Base-by-base conservation (phyloP, 1,284 basidiomycete species). In the Stygiomarasmius scandens region DNA sequence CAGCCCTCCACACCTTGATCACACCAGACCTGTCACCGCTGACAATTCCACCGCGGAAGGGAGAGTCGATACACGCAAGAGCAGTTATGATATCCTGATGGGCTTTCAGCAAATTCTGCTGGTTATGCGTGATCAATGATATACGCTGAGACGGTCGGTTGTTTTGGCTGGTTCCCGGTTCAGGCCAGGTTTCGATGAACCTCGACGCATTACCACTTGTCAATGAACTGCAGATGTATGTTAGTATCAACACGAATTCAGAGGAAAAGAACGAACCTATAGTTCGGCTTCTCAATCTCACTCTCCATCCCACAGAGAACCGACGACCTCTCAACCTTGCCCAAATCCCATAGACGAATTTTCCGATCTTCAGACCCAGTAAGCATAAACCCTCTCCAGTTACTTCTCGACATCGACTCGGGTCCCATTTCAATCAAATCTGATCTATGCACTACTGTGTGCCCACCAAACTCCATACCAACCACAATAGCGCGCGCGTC, bases 51-150 rank as follows among this genome's bases (percentile, higher is more conserved):
- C 90, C 90, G 49, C 90, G 80, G 74, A 96, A 96, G 0, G 94
- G 94, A 0, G 89, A 84, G 62, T 96, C 93, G 54, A 96, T 85
- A 61, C 90, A 89, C 0, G 85, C 83, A 22, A 96, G 71, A 2
- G 90, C 85, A 1, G 90, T 93, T 23, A 97, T 83, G 2, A 91
- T 84, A 67, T 96, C 95, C 62, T 90, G 90, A 67, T 96, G 94
- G 1, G 86, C 79, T 66, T 83, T 87, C 48, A 95, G 73, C 27
- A 94, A 72, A 54, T 83, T 86, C 66, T 93, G 87, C 67, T 95
- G 93, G 65, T 87, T 89, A 54, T 89, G 82, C 6, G 84, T 88
- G 56, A 94, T 90, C 61, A 93, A 71, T 11, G 86, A 87, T 68
- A 91, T 87, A 32, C 92, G 79, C 64, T 90, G 89, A 1, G 85